Evolutionary conservation across 2,329 filamentous ascomycete genomes (phyloP).

Genomic region (Clarireedia hainanense): DNA sequence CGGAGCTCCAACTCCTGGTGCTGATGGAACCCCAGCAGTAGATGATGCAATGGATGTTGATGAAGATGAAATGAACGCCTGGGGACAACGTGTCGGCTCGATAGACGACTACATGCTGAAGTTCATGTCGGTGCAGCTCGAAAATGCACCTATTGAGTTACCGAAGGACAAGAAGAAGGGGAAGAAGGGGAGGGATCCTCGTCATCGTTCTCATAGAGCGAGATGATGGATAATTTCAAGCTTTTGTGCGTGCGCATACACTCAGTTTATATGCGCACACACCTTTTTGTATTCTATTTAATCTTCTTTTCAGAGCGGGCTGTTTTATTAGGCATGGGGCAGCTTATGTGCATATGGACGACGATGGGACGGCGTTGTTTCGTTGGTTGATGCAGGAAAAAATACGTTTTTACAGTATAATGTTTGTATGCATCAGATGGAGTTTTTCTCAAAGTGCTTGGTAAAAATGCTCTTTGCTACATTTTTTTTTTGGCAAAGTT

Average conservation of each 20-base stretch:
- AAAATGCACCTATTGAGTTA: constrained; percentile 51
- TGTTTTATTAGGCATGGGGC: constrained; percentile 13
- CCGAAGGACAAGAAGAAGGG: constrained; percentile 58
- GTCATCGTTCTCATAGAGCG: constrained; percentile 23
- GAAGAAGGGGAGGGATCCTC: constrained; percentile 36
- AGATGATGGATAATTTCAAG: constrained; percentile 18
- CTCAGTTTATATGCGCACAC: background rate
- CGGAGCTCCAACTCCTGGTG: constrained; percentile 35
- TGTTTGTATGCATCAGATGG: background rate
- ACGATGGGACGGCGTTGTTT: background rate
- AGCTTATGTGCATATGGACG: constrained; percentile 17
- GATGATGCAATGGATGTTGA: constrained; percentile 22
- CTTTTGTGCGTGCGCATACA: background rate
- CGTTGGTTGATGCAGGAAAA: background rate
- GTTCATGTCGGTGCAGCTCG: constrained; percentile 56
- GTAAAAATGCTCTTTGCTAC: background rate
- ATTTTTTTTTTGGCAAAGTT: background rate
- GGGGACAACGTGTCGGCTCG: constrained; percentile 47
- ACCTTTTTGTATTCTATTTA: constrained; percentile 8
- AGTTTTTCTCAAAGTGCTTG: background rate
- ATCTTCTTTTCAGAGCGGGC: background rate
- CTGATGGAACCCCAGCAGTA: constrained; percentile 21
- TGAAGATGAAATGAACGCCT: constrained; percentile 44
- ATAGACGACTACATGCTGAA: constrained; percentile 71
- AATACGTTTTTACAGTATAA: background rate